Evolutionary conservation across 306 rosid species (phyloP).

Genomic region (Malus asiatica): DNA sequence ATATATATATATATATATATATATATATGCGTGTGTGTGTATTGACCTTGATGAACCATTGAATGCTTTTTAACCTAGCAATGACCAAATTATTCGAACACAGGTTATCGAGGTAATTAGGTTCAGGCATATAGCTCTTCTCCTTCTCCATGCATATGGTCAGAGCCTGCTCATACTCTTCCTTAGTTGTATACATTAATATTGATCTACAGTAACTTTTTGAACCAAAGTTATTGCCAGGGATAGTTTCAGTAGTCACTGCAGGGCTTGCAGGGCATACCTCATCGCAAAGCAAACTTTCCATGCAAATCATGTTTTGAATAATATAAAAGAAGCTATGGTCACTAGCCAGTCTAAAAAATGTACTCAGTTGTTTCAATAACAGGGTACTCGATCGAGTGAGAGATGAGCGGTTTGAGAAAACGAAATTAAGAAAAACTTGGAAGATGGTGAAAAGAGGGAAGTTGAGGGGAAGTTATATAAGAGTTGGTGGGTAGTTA

Average conservation of each 20-base stretch:
- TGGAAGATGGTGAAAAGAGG: not conserved
- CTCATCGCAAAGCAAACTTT: constrained; percentile 46
- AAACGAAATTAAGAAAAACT: not conserved
- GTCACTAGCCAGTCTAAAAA: not conserved
- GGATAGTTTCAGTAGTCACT: not conserved
- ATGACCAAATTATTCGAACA: constrained; percentile 15
- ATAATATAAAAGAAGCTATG: not conserved
- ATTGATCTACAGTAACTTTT: not conserved
- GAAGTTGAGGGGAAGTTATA: constrained; percentile 2
- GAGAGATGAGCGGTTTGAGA: not conserved
- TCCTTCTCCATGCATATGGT: constrained; percentile 34
- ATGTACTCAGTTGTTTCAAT: not conserved
- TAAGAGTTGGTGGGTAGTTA: not conserved
- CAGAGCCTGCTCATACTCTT: constrained; percentile 27
- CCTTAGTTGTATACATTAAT: constrained; percentile 1
- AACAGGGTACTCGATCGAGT: not conserved
- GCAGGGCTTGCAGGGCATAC: constrained; percentile 26
- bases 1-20: no score
- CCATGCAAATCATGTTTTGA: not conserved
- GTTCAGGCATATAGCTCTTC: constrained; percentile 22
- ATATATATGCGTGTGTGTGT: not conserved
- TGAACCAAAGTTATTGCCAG: not conserved
- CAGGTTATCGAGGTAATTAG: constrained; percentile 21
- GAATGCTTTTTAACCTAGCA: constrained; percentile 35
- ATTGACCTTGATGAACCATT: constrained; percentile 49